Conservation (phyloP, 805 yeast genomes). For the Suhomyces sp. region DNA sequence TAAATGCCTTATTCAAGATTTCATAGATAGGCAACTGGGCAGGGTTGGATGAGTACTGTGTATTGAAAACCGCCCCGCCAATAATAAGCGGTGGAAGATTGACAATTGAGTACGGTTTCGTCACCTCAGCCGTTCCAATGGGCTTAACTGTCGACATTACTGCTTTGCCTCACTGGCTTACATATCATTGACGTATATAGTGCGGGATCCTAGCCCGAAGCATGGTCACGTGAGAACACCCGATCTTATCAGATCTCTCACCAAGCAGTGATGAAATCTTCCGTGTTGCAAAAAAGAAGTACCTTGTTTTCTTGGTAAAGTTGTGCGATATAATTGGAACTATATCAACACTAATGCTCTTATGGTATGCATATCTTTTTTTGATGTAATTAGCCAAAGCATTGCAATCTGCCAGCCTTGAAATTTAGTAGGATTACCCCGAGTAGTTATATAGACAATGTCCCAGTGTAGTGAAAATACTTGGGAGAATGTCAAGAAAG, state of each 20-base stretch:
- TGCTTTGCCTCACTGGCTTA: background rate
- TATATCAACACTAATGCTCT: no score
- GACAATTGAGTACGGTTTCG: slow-evolving; percentile 23
- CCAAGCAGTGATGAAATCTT: no score
- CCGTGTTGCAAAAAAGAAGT: no score
- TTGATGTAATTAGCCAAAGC: no score
- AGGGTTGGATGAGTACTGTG: slow-evolving; percentile 75
- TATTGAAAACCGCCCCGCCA: slow-evolving; percentile 89
- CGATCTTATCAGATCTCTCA: background rate
- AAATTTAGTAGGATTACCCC: no score
- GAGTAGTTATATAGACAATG: no score
- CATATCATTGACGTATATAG: background rate
- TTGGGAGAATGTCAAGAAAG: no score
- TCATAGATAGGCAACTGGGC: slow-evolving; percentile 53
- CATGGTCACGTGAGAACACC: background rate
- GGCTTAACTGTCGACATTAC: slow-evolving; percentile 7
- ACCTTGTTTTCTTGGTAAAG: no score
- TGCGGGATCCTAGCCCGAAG: background rate
- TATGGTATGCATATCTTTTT: no score
- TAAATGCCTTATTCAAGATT: slow-evolving; percentile 59
- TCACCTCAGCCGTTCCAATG: slow-evolving; percentile 19
- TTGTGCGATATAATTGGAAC: no score
- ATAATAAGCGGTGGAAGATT: slow-evolving; percentile 58
- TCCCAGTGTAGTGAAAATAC: no score
- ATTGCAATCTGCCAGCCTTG: no score